Evolutionary conservation across 2,329 filamentous ascomycete genomes (phyloP), one percentile per base, ranked within the genome.

Genomic region (Sclerotinia subarctica): DNA sequence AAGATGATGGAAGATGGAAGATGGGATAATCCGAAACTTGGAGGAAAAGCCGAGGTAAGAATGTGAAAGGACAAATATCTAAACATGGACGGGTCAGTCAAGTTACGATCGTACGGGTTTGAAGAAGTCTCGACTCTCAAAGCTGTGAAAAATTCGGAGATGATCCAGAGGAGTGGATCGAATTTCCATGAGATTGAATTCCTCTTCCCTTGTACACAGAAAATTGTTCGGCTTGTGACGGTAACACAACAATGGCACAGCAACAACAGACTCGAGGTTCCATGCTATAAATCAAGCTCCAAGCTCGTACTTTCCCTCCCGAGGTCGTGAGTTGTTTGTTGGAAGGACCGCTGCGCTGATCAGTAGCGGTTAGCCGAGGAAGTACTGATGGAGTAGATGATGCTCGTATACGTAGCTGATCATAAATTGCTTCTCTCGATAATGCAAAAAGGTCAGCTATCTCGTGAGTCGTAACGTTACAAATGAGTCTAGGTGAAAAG

Each of bases 181-280:
- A 62, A 15, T 21, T 8, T 38, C 17, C 44, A 62, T 6, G 21
- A 47, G 7, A 35, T 35, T 59, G 13, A 32, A 11, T 5, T 46
- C 56, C 26, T 35, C 46, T 35, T 64, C 52, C 32, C 29, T 49
- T 56, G 42, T 49, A 24, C 15, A 65, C 52, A 49, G 52, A 52
- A 65, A n/a, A 57, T 49, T 58, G 21, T 24, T 65, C 29, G 63
- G 64, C 26, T 49, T 49, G 53, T 42, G 32, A 57, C 29, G 42
- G 64, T 57, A 15, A 42, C 8, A 58, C 42, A 49, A 32, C 21
- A 44, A 24, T 8, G 52, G 24, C 49, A 44, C 24, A 56, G 52
- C 35, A 6, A 15, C 3, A 54, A 26, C 11, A n/a, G 35, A 26
- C 38, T 26, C 21, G 38, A 53, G 15, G 11, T 15, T 15, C 38